Base-by-base conservation (phyloP, 495 filamentous ascomycete species). In the Penicillium verhagenii region DNA sequence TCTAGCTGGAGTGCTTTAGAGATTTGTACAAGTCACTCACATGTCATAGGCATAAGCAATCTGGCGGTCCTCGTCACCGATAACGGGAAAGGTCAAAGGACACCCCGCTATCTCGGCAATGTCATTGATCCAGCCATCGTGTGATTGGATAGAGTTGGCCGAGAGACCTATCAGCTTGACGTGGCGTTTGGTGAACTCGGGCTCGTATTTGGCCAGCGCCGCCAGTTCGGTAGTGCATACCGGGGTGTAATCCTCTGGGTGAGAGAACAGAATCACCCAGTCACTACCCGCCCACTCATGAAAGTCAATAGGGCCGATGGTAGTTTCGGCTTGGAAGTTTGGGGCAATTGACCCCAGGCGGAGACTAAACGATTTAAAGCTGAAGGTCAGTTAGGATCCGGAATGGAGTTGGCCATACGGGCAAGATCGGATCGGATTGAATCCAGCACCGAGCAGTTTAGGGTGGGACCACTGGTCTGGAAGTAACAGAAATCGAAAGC, bases 81-180 rank as follows among this genome's bases (percentile, higher is more conserved):
- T 49, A 16, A 49, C 47, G 29, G 47, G 47, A 23, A 49, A 49
- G 47, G 29, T 49, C 29, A 49, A 49, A 29, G 47, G 47, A 37
- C 47, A 49, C 14, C 47, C 47, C 26, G 47, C 47, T 3, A 49
- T 49, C 47, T 49, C 47, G n/a, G 47, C 11, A 49, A 49, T 49
- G 47, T 49, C 47, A 16, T 49, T 49, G 16, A 49, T 49, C 47
- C 47, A 49, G 47, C 47, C 47, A 49, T 49, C 47, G 47, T 49
- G 47, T 18, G 47, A 49, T 29, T 49, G 28, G 28, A 49, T 49
- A 29, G 47, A 49, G 26, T 49, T 49, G 47, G 47, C 47, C 29
- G 47, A 49, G 29, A 49, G 47, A 7, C 47, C 47, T n/a, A 49
- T 49, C 0, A 49, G 47, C 29, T 49, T 49, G 10, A 49, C 47